Base-by-base conservation (phyloP, 2,329 filamentous ascomycete species). In the Botryotinia narcissicola region DNA sequence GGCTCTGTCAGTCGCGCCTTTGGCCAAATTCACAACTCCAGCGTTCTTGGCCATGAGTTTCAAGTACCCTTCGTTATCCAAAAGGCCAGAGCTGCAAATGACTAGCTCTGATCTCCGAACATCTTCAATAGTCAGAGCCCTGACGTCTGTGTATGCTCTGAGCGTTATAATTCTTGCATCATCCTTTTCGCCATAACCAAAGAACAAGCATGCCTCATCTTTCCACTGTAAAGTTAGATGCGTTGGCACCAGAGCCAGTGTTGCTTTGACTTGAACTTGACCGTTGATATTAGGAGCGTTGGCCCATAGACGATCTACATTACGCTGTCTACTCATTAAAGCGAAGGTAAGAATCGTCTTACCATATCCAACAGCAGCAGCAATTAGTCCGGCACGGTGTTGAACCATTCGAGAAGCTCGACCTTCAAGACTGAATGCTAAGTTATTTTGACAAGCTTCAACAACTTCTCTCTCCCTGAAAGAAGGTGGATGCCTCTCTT, bases 341-440 rank as follows among this genome's bases (percentile, higher is more conserved):
- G 18, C 76, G 18, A 57, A 46, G 10, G 54, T n/a, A 84, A 87
- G 86, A 1, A 89, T 86, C 0, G 90, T 92, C 77, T 93, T 92
- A 0, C 91, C 91, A 78, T 90, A 92, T 0, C 88, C 90, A 48
- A 91, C 89, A 62, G 88, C 84, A 77, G 91, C 89, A 3, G 89
- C 89, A 48, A 91, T 83, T 29, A 92, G 84, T 8, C 90, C 90
- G 20, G 90, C 90, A 29, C 84, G 85, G 59, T 90, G 75, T 46
- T 74, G 51, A 70, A 83, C 67, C n/a, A 80, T 37, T 51, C 83
- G 79, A 74, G 84, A 77, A n/a, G 85, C 86, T n/a, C 80, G 81
- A 1, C 83, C 88, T 78, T 91, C 89, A 3, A 85, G 84, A 73
- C 87, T 85, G 87, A 88, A 91, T 18, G 85, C 84, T 44, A 90